phyloP scores from a whole-genome alignment of 176 grass and related monocot genomes.

The Bromus sterilis region DNA sequence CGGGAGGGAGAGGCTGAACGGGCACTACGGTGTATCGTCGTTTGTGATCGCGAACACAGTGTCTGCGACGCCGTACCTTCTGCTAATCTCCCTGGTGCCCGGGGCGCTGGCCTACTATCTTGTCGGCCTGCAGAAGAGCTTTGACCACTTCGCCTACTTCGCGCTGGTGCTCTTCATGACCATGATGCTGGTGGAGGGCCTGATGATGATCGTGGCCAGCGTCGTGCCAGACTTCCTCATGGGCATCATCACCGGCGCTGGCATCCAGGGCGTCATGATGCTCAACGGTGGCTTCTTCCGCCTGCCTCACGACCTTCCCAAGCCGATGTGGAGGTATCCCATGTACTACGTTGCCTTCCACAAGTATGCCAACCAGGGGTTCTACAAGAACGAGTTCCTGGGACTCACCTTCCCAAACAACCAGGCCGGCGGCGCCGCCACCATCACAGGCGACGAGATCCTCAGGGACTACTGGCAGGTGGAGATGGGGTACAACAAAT shows the following conservation, averaged over 20 bases:
- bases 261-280: constrained; percentile 91
- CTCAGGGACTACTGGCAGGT: constrained; percentile 62
- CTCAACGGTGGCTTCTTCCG: constrained; percentile 85
- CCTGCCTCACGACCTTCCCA: constrained; percentile 58
- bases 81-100: constrained; percentile 66
- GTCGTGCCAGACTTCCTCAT: constrained; percentile 85
- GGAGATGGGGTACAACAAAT: constrained; percentile 65
- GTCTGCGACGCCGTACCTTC: constrained; percentile 73
- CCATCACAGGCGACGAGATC: constrained; percentile 56
- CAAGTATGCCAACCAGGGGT: constrained; percentile 76
- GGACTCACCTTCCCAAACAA: constrained; percentile 62
- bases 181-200: constrained; percentile 79
- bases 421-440: constrained; percentile 16
- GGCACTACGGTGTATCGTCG: constrained; percentile 70
- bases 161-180: constrained; percentile 56
- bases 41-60: constrained; percentile 76
- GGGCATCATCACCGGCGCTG: constrained; percentile 92
- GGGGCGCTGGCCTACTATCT: constrained; percentile 80
- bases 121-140: constrained; percentile 43
- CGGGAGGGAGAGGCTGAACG: constrained; percentile 72
- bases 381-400: constrained; percentile 87
- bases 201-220: constrained; percentile 91
- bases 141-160: constrained; percentile 75
- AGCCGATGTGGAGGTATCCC: constrained; percentile 62
- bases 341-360: constrained; percentile 90